Conservation (phyloP, 2,329 filamentous ascomycete species). For the Cladosporium sp. region DNA sequence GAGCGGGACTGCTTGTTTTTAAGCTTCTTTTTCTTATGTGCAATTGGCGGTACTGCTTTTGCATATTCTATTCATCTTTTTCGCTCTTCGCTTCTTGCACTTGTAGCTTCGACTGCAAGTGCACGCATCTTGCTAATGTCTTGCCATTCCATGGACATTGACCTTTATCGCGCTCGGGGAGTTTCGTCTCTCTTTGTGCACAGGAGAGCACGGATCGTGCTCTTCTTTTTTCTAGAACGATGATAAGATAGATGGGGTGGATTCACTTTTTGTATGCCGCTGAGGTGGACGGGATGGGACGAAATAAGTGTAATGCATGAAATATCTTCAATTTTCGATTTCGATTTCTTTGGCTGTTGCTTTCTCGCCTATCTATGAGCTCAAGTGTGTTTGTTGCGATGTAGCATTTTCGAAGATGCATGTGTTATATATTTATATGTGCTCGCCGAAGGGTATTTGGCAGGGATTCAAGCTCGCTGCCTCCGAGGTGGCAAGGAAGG, state of each 20-base stretch:
- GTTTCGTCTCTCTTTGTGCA: too few species aligned
- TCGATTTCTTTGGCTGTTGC: neutral
- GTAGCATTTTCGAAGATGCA: too few species aligned
- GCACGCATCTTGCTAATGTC: too few species aligned
- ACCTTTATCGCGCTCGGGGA: too few species aligned
- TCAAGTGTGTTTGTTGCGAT: too few species aligned
- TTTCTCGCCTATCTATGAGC: too few species aligned
- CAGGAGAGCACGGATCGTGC: too few species aligned
- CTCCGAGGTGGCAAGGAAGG: neutral
- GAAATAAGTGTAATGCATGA: neutral
- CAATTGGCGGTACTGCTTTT: neutral
- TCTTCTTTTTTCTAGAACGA: neutral
- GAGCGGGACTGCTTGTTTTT: neutral
- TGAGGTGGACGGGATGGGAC: neutral
- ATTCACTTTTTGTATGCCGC: neutral
- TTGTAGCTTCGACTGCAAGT: neutral
- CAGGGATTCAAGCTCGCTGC: neutral
- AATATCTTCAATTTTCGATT: neutral
- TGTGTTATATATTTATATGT: too few species aligned
- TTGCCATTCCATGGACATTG: too few species aligned
- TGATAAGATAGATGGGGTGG: neutral
- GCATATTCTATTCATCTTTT: neutral
- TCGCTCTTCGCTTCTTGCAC: neutral
- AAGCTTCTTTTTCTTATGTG: neutral
- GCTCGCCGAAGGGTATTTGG: too few species aligned